Evolutionary conservation across 768 basidiomycete species (phyloP).

Genomic region (Amanita subjunquillea): DNA sequence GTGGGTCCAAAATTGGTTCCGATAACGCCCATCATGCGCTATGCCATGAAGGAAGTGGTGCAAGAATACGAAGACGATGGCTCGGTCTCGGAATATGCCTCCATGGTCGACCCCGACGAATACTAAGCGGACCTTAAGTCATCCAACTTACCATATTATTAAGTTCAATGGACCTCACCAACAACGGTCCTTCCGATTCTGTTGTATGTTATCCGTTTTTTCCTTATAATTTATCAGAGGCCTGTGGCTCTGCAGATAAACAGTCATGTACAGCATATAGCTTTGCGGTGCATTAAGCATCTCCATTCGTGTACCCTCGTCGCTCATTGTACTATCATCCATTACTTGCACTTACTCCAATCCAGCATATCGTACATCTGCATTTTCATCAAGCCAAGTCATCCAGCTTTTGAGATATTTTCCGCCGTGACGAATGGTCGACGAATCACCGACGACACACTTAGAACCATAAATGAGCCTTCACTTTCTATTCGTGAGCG

Average conservation of each 20-base stretch:
- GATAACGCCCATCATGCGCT: slow-evolving; percentile 72
- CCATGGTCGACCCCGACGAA: slow-evolving; percentile 69
- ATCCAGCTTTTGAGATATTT: slow-evolving; percentile 85
- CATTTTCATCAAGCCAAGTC: slow-evolving; percentile 79
- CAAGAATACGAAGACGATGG: slow-evolving; percentile 73
- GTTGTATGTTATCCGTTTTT: neutral
- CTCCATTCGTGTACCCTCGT: neutral
- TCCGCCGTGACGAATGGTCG: slow-evolving; percentile 80
- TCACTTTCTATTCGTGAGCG: neutral
- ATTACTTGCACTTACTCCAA: slow-evolving; percentile 26
- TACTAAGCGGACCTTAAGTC: slow-evolving; percentile 26
- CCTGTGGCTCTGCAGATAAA: neutral
- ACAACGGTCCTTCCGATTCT: too few species aligned
- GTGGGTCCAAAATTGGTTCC: slow-evolving; percentile 72
- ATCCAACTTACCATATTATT: neutral
- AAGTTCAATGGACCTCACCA: too few species aligned
- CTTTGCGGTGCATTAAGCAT: neutral
- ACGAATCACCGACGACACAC: slow-evolving; percentile 93
- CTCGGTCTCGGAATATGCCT: slow-evolving; percentile 72
- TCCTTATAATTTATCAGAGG: slow-evolving; percentile 3
- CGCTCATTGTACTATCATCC: neutral
- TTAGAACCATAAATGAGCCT: slow-evolving; percentile 17
- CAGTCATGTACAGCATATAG: neutral
- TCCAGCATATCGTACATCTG: slow-evolving; percentile 84
- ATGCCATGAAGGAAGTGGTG: slow-evolving; percentile 77